Evolutionary conservation across 495 filamentous ascomycete genomes (phyloP).

Genomic region (Paragyromitra xinjiangensis): DNA sequence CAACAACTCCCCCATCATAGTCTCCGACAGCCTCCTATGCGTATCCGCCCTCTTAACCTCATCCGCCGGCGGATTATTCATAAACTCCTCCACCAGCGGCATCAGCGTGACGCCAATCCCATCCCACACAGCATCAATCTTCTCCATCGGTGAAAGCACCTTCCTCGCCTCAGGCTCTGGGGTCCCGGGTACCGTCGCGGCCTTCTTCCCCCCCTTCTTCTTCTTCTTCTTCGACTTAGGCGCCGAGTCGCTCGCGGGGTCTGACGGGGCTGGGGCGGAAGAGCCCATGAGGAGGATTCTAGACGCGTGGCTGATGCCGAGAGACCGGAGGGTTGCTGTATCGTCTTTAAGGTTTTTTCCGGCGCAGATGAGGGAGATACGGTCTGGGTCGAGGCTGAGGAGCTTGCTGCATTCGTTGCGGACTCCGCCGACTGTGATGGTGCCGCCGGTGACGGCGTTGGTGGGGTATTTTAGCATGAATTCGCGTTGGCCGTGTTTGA

Average conservation of each 20-base stretch:
- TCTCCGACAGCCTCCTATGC: constrained; percentile 82
- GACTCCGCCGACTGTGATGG: constrained; percentile 43
- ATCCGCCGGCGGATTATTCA: constrained; percentile 72
- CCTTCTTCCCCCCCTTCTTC: constrained; percentile 47
- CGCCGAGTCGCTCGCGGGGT: constrained; percentile 13
- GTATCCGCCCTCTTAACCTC: constrained; percentile 68
- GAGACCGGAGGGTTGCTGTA: constrained; percentile 38
- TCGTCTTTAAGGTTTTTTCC: constrained; percentile 55
- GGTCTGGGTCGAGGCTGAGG: constrained; percentile 22
- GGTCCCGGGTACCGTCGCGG: neutral
- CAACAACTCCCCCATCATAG: constrained; percentile 80
- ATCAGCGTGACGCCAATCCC: constrained; percentile 73
- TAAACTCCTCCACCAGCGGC: constrained; percentile 73
- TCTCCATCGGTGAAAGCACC: constrained; percentile 65
- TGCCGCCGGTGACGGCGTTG: constrained; percentile 38
- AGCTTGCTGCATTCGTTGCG: constrained; percentile 38
- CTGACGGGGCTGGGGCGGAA: neutral
- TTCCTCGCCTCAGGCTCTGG: constrained; percentile 28
- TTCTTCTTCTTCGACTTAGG: constrained; percentile 47
- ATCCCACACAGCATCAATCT: constrained; percentile 73
- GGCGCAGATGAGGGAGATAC: constrained; percentile 47
- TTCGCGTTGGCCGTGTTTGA: constrained; percentile 53
- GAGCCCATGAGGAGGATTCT: constrained; percentile 50
- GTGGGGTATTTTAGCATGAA: constrained; percentile 50
- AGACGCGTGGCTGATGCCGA: constrained; percentile 52